phyloP scores from a whole-genome alignment of 371 early-diverging fungal genomes.

The Actinomortierella ambigua region DNA sequence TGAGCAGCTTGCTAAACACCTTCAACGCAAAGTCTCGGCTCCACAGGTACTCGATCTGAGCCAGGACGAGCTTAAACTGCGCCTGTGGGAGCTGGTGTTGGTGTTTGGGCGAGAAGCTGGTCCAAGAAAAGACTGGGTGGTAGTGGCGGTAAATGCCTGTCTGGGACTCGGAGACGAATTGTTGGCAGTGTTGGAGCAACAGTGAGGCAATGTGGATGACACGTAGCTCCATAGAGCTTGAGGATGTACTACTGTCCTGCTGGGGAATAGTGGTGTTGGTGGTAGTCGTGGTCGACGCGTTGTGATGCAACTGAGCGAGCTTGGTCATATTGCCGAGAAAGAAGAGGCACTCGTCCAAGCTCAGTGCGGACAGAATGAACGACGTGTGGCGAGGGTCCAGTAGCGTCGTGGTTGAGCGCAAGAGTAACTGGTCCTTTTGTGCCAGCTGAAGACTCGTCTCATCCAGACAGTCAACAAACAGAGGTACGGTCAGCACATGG shows the following conservation, averaged over 20 bases:
- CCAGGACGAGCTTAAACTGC: slow-evolving; percentile 52
- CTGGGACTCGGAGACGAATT: slow-evolving; percentile 54
- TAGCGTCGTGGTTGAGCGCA: slow-evolving; percentile 18
- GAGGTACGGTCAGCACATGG: slow-evolving; percentile 25
- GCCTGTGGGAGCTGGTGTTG: slow-evolving; percentile 42
- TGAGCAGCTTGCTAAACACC: slow-evolving; percentile 48
- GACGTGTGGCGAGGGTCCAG: slow-evolving; percentile 32
- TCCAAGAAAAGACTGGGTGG: slow-evolving; percentile 75
- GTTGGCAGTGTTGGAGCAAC: slow-evolving; percentile 48
- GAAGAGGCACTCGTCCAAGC: slow-evolving; percentile 56
- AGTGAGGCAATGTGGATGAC: slow-evolving; percentile 41
- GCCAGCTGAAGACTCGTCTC: slow-evolving; percentile 34
- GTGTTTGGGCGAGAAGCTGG: slow-evolving; percentile 52
- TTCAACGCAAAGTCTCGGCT: slow-evolving; percentile 57
- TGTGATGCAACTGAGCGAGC: slow-evolving; percentile 28
- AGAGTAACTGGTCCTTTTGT: slow-evolving; percentile 15
- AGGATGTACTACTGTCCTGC: too few species aligned
- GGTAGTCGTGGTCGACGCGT: not conserved
- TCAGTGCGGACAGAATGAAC: slow-evolving; percentile 25
- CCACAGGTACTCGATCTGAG: slow-evolving; percentile 64
- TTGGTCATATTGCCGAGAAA: slow-evolving; percentile 60
- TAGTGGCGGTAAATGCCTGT: slow-evolving; percentile 51
- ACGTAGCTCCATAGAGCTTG: slow-evolving; percentile 8
- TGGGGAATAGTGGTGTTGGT: slow-evolving; percentile 10
- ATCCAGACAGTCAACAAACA: slow-evolving; percentile 33